phyloP scores from a whole-genome alignment of 1,139 yeast species.

The Hyphopichia fennica region DNA sequence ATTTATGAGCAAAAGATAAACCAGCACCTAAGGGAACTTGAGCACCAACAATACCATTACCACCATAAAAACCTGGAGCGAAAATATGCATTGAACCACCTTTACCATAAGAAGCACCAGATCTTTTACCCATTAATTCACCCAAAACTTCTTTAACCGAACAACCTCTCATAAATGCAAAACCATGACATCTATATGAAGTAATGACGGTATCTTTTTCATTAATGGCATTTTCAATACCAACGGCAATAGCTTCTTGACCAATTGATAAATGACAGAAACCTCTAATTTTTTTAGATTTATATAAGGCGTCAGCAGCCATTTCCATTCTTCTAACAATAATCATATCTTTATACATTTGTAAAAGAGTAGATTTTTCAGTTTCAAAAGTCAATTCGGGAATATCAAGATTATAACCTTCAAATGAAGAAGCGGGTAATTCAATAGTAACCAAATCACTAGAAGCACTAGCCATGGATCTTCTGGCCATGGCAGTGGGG shows the following conservation, averaged over 20 bases:
- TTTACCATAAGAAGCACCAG: conserved; percentile 94
- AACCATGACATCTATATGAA: conserved; percentile 98
- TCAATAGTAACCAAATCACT: conserved; percentile 50
- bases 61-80: conserved; percentile 94
- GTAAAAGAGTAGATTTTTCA: conserved; percentile 73
- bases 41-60: conserved; percentile 99
- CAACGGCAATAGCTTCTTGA: conserved; percentile 98
- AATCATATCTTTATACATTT: conserved; percentile 97
- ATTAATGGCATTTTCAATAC: conserved; percentile 92
- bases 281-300: conserved; percentile 97
- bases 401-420: conserved; percentile 75
- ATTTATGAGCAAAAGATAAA: conserved; percentile 94
- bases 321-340: conserved; percentile 96
- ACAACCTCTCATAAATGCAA: conserved; percentile 94
- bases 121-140: conserved; percentile 94
- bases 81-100: conserved; percentile 99
- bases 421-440: conserved; percentile 79
- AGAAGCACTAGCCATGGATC: conserved; percentile 36
- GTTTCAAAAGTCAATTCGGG: conserved; percentile 76
- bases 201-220: conserved; percentile 86
- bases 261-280: conserved; percentile 99
- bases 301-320: conserved; percentile 97
- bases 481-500: conserved; percentile 15
- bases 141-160: conserved; percentile 88
- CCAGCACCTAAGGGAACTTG: conserved; percentile 99